Evolutionary conservation across 306 rosid species (phyloP).

Genomic region (Castanea mollissima): DNA sequence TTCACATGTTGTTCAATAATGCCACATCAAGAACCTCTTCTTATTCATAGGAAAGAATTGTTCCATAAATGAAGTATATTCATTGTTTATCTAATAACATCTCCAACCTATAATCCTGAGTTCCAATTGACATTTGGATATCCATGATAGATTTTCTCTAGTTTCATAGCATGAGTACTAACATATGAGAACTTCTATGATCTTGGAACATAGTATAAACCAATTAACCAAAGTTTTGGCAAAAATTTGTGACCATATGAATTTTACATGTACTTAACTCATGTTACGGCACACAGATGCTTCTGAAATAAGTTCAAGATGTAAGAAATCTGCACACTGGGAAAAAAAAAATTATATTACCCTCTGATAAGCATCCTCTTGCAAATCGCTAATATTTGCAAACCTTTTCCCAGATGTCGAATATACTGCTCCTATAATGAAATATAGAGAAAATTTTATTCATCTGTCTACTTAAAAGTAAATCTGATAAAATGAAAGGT

Average conservation of each 20-base stretch:
- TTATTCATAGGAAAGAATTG: no score
- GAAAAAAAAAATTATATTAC: not conserved
- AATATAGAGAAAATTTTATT: not conserved
- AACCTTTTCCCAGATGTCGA: not conserved
- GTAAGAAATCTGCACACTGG: not conserved
- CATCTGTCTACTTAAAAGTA: not conserved
- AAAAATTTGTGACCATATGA: not conserved
- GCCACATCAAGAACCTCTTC: no score
- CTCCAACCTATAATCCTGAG: not conserved
- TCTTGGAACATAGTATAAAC: not conserved
- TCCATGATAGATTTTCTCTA: not conserved
- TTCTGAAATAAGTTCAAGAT: not conserved
- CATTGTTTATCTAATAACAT: not conserved
- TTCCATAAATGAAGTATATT: not conserved
- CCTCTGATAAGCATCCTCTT: slow-evolving; percentile 7
- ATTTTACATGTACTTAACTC: not conserved
- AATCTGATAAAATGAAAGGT: not conserved
- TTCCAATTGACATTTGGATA: not conserved
- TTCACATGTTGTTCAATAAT: no score
- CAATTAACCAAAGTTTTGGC: not conserved
- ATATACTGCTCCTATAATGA: not conserved
- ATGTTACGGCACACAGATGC: not conserved
- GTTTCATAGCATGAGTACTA: not conserved
- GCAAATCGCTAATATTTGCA: not conserved
- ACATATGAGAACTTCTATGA: not conserved